Evolutionary conservation across 306 rosid genomes (phyloP), one percentile per base, ranked within the genome.

Genomic region (Quercus dentata): DNA sequence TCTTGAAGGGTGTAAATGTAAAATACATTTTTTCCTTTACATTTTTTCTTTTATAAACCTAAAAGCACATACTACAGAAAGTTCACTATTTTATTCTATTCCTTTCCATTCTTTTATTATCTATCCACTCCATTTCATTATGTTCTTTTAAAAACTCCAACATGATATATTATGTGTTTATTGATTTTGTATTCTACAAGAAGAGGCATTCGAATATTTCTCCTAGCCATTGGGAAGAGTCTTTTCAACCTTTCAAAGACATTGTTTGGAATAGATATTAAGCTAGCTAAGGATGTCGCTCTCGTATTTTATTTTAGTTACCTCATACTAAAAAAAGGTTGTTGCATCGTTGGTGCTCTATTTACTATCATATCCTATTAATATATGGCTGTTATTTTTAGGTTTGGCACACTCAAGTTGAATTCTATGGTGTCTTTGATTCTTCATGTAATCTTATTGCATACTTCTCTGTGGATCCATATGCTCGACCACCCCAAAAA

Each of bases 321-420:
- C 35, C 46, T 73, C 63, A 31, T 31, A 17, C 4, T 31, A 7
- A 3, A 23, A n/a, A 58, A 58, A 3, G 20, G 13, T 31, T 30
- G 35, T 56, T 57, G 52, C 54, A 18, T 59, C 74, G 25, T 71
- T 63, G 71, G 46, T 65, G 20, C 65, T 86, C 54, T 76, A 41
- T 10, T 68, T 59, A 56, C 46, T 74, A 78, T 70, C 17, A 10
- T 44, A 73, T 74, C 67, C 76, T 70, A 31, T 35, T 35, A 6
- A 35, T 83, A 54, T 56, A 3, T 80, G 68, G 57, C 62, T 70
- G 68, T 84, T 74, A 38, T 58, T 79, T 77, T 71, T 83, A 95
- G 99, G 96, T 89, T 86, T 95, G 98, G 99, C 87, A 95, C 73
- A 86, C 78, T 4, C 97, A 95, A 80, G 98, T 95, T 69, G 89